Conservation (phyloP, 306 rosid genomes). For the Gastrolobium villosum region DNA sequence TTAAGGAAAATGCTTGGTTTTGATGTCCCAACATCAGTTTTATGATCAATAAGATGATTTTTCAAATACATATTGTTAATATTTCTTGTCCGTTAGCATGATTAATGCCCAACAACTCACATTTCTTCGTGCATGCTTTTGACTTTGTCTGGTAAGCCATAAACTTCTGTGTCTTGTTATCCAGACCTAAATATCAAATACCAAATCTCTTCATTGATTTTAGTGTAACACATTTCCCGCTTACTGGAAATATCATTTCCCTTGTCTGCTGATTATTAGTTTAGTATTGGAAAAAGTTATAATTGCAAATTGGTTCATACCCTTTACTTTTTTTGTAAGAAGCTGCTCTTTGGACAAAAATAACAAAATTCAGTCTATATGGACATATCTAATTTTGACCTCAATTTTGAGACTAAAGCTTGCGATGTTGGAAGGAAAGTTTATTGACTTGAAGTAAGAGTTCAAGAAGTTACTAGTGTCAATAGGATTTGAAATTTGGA, state of each 20-base stretch:
- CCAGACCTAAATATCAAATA: not conserved
- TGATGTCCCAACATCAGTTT: conserved; percentile 28
- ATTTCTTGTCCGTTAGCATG: conserved; percentile 27
- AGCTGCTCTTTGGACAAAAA: not conserved
- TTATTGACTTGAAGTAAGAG: conserved; percentile 4
- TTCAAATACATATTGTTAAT: conserved; percentile 16
- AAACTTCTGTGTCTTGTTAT: not conserved
- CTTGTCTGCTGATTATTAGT: conserved; percentile 8
- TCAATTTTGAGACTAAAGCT: conserved; percentile 33
- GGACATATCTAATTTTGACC: conserved; percentile 23
- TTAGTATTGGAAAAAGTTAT: not conserved
- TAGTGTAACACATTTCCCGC: not conserved
- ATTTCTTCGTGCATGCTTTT: conserved; percentile 24
- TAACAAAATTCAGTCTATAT: not conserved
- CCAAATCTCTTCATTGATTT: not conserved
- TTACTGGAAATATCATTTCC: conserved; percentile 13
- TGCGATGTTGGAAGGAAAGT: conserved; percentile 10
- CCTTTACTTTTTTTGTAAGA: conserved; percentile 17
- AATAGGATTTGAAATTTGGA: conserved; percentile 29
- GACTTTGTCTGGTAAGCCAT: conserved; percentile 31
- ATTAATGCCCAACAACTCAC: not conserved
- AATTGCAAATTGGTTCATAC: conserved; percentile 21
- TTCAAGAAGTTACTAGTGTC: conserved; percentile 5
- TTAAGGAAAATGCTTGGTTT: conserved; percentile 35
- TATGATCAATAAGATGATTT: conserved; percentile 25